Conservation (phyloP, 176 grass and related monocot species). For the Oryza longistaminata region DNA sequence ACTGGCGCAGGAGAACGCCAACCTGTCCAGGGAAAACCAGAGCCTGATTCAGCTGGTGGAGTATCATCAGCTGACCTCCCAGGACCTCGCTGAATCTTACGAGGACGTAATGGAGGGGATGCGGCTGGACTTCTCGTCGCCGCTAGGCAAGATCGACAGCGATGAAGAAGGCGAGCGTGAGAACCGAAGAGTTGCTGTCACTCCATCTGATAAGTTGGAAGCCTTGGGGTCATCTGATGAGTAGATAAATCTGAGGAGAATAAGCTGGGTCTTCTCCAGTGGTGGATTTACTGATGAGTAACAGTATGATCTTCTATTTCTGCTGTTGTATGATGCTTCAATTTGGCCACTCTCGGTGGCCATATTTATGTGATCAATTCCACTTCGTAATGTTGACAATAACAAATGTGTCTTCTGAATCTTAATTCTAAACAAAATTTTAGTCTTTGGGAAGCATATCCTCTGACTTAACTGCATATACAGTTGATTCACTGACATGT, state of each 20-base stretch:
- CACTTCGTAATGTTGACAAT: neutral
- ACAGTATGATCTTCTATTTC: constrained; percentile 1
- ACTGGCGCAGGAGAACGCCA: constrained; percentile 81
- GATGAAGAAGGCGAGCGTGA: neutral
- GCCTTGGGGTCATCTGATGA: constrained; percentile 6
- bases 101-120: constrained; percentile 72
- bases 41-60: constrained; percentile 85
- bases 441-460: too few species aligned
- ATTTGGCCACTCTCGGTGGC: constrained; percentile 25
- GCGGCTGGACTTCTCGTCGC: constrained; percentile 71
- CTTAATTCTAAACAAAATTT: neutral
- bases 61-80: constrained; percentile 92
- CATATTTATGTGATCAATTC: constrained; percentile 10
- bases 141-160: constrained; percentile 43
- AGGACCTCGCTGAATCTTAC: constrained; percentile 63
- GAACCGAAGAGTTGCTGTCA: constrained; percentile 27
- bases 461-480: too few species aligned
- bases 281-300: constrained; percentile 31
- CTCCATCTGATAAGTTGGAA: constrained; percentile 30
- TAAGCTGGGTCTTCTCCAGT: constrained; percentile 27
- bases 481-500: too few species aligned
- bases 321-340: constrained; percentile 16
- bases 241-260: neutral
- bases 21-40: constrained; percentile 77
- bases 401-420: neutral